phyloP scores from a whole-genome alignment of 208 protist genomes.

The Borovskyia barvae region DNA sequence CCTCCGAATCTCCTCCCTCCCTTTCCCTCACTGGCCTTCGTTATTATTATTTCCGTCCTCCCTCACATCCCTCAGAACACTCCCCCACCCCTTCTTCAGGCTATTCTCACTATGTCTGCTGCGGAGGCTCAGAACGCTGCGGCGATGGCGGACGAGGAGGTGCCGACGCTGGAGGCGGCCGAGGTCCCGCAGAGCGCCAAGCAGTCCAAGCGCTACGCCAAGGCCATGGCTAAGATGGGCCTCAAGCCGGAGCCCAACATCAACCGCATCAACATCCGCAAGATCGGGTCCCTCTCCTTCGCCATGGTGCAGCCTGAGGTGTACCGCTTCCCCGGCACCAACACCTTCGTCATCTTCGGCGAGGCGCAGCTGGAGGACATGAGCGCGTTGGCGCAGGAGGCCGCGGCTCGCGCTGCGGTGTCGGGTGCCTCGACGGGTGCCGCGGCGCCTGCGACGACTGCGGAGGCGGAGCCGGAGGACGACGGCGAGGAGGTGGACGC shows the following conservation, averaged over 20 bases:
- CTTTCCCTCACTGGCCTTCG: neutral
- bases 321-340: slow-evolving; percentile 93
- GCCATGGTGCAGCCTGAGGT: slow-evolving; percentile 95
- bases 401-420: slow-evolving; percentile 66
- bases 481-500: slow-evolving; percentile 58
- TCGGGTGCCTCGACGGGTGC: slow-evolving; percentile 28
- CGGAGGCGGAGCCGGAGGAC: slow-evolving; percentile 38
- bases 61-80: too few relatives aligned
- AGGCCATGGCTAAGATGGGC: slow-evolving; percentile 96
- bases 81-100: neutral
- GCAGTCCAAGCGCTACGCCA: slow-evolving; percentile 94
- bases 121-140: slow-evolving; percentile 56
- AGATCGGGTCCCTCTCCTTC: slow-evolving; percentile 89
- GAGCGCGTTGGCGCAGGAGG: slow-evolving; percentile 55
- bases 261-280: slow-evolving; percentile 93
- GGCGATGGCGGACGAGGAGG: slow-evolving; percentile 54
- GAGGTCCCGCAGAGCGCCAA: slow-evolving; percentile 67
- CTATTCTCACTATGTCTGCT: slow-evolving; percentile 41
- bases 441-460: slow-evolving; percentile 24
- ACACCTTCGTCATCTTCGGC: slow-evolving; percentile 98
- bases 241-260: slow-evolving; percentile 94
- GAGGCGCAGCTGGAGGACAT: slow-evolving; percentile 96
- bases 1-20: too few relatives aligned
- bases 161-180: slow-evolving; percentile 71
- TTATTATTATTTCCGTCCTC: too few relatives aligned